Evolutionary conservation across 441 rosid genomes (phyloP).

Genomic region (Biscutella auriculata): DNA sequence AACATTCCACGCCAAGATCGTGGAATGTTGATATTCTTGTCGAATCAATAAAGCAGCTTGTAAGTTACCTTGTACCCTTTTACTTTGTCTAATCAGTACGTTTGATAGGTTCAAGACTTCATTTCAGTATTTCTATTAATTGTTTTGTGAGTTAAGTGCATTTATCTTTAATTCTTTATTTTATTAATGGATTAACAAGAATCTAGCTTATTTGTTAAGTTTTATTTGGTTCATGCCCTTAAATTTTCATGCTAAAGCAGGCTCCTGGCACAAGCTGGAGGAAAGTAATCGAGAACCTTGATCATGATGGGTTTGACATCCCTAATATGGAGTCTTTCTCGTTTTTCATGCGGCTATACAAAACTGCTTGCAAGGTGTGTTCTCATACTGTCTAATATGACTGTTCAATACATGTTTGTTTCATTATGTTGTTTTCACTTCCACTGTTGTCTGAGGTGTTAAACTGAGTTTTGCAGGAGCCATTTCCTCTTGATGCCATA

Average conservation of each 20-base stretch:
- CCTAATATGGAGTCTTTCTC: slow-evolving; percentile 84
- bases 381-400: neutral
- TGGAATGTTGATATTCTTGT: slow-evolving; percentile 77
- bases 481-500: slow-evolving; percentile 76
- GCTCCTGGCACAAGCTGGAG: slow-evolving; percentile 83
- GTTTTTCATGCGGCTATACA: slow-evolving; percentile 69
- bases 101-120: neutral
- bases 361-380: slow-evolving; percentile 72
- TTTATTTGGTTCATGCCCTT: neutral
- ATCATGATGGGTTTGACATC: slow-evolving; percentile 78
- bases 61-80: slow-evolving; percentile 25
- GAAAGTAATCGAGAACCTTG: slow-evolving; percentile 67
- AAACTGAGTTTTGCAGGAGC: slow-evolving; percentile 49
- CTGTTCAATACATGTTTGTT: neutral
- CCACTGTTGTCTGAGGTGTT: slow-evolving; percentile 3
- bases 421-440: neutral
- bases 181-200: neutral
- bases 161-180: slow-evolving; percentile 6
- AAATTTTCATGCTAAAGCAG: slow-evolving; percentile 27
- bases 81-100: neutral
- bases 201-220: neutral
- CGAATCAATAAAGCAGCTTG: slow-evolving; percentile 66
- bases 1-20: slow-evolving; percentile 43
- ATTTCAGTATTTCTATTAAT: neutral
- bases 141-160: neutral